Evolutionary conservation across 176 grass and related monocot species (phyloP), one percentile per base, ranked within the genome.

Genomic region (Avena insularis): DNA sequence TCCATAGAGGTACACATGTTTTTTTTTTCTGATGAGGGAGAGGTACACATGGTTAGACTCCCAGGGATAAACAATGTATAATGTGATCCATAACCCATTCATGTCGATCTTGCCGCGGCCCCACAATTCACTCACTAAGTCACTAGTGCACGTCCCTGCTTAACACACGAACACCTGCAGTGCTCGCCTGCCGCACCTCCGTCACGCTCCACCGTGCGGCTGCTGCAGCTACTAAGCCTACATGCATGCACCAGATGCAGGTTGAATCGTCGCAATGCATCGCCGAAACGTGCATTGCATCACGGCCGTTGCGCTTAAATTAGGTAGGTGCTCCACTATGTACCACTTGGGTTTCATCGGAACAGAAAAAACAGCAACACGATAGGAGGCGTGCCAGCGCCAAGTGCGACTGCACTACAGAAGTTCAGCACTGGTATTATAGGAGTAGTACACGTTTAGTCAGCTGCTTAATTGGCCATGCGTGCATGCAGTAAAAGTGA

Each of bases 261-360:
- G 35, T 7, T 7, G 16, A 77, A 49, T 6, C 14, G 45, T 33
- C 1, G 48, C 13, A 36, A 40, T 71, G 69, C 15, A 45, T 74
- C 38, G 35, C 54, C 21, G 54, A 84, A 84, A 84, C 82, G 66
- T 57, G 83, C 20, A 50, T 48, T 33, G 1, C 40, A 73, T 40
- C 53, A 31, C 56, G 46, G 35, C 1, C 12, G 12, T 3, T 3
- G 83, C 13, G 29, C n/a, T 67, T 69, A 62, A 55, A 67, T 69
- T 79, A 35, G 60, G 83, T 20, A 82, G 60, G 74, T 62, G 74
- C 81, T 71, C 87, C 87, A 83, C 59, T 78, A 56, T 9, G 82
- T 5, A 61, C 40, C 87, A 78, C 73, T 84, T 40, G 47, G 33
- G 13, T 66, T 68, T 75, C 25, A 14, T 75, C 25, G 20, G 2